Evolutionary conservation across 345 rosid species (phyloP).

Genomic region (Arabidopsis thaliana): DNA sequence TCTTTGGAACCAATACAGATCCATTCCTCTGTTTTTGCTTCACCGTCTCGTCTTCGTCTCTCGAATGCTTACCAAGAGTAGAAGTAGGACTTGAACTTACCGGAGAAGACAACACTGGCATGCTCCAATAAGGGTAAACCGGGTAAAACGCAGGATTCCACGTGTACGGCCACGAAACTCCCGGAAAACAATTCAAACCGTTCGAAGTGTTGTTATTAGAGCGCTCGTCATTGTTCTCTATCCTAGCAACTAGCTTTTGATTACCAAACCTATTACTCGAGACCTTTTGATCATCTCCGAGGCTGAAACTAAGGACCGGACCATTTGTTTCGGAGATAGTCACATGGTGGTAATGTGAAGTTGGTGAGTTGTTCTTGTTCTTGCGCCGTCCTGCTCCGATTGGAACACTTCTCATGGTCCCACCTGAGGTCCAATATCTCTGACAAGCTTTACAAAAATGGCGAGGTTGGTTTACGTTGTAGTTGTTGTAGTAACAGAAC

Average conservation of each 20-base stretch:
- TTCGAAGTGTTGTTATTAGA: conserved; percentile 38
- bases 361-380: conserved; percentile 66
- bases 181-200: conserved; percentile 56
- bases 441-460: conserved; percentile 97
- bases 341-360: conserved; percentile 60
- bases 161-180: conserved; percentile 80
- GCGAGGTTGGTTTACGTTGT: conserved; percentile 89
- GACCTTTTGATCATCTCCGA: conserved; percentile 51
- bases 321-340: conserved; percentile 66
- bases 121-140: conserved; percentile 70
- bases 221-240: conserved; percentile 50
- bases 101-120: conserved; percentile 56
- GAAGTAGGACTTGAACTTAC: conserved; percentile 45
- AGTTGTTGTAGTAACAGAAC: conserved; percentile 90
- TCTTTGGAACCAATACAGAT: conserved; percentile 67
- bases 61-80: conserved; percentile 69
- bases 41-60: conserved; percentile 48
- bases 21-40: conserved; percentile 50
- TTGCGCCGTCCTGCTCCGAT: conserved; percentile 93
- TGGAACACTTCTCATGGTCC: conserved; percentile 90
- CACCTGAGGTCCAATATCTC: conserved; percentile 93
- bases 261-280: conserved; percentile 39
- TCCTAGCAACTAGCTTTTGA: conserved; percentile 38
- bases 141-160: conserved; percentile 65
- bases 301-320: conserved; percentile 64